These are phyloP conservation scores for Ceratocystis diversiconidia DNA, from an alignment of 2,329 filamentous ascomycete species.

Conservation along the genomic window DNA sequence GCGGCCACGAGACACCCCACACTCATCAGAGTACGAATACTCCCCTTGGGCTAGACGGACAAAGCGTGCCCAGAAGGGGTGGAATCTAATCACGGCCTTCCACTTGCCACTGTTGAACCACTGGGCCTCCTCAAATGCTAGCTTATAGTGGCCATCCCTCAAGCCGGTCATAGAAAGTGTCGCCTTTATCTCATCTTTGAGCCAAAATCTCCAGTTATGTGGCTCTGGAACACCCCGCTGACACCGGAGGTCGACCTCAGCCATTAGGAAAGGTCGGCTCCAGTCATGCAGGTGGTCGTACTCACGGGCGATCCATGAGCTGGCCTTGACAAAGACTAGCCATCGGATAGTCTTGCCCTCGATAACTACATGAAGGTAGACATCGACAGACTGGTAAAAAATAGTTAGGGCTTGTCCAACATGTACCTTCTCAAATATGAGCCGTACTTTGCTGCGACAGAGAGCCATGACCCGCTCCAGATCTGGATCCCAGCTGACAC, in stretches of 20 bases:
- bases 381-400: constrained; percentile 3
- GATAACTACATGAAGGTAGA: constrained; percentile 16
- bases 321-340: constrained; percentile 17
- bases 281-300: constrained; percentile 3
- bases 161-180: constrained; percentile 5
- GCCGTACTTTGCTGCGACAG: constrained; percentile 8
- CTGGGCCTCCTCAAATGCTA: constrained; percentile 1
- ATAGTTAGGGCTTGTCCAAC: constrained; percentile 8
- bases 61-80: constrained; percentile 8
- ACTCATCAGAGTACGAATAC: constrained; percentile 13
- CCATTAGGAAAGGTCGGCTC: constrained; percentile 8
- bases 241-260: background rate
- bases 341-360: constrained; percentile 14
- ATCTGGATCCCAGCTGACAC: background rate
- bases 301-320: background rate
- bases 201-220: constrained; percentile 11
- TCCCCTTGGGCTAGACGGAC: background rate
- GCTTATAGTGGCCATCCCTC: constrained; percentile 1
- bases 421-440: background rate
- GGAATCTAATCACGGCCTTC: constrained; percentile 10
- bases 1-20: constrained; percentile 13
- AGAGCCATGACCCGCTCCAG: constrained; percentile 12
- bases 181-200: constrained; percentile 6
- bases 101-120: constrained; percentile 8
- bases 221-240: background rate